Conservation (phyloP, 2,329 filamentous ascomycete species). For the Talaromyces sp. region DNA sequence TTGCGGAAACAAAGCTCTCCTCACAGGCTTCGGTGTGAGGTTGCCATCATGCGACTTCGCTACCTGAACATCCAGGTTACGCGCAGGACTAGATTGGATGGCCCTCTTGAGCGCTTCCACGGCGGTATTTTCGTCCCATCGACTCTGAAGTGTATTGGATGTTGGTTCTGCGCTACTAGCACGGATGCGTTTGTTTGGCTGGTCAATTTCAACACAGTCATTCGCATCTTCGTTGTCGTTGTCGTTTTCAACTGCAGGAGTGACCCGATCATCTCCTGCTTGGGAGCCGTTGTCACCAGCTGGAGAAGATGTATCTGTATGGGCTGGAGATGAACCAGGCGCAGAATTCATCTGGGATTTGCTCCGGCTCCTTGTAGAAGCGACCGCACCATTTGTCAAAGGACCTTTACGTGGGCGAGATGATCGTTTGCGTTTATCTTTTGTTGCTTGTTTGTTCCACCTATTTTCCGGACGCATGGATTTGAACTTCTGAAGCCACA, state of each 20-base stretch:
- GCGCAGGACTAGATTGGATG: slow-evolving; percentile 58
- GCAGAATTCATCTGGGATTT: slow-evolving; percentile 25
- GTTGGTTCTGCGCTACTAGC: slow-evolving; percentile 46
- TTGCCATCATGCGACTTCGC: slow-evolving; percentile 43
- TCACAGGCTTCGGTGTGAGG: slow-evolving; percentile 52
- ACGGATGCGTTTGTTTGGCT: slow-evolving; percentile 39
- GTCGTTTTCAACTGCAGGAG: slow-evolving; percentile 33
- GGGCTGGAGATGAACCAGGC: slow-evolving; percentile 37
- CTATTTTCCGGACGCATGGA: slow-evolving; percentile 74
- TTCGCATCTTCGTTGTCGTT: slow-evolving; percentile 24
- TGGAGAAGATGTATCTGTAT: slow-evolving; percentile 34
- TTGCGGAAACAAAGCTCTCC: slow-evolving; percentile 41
- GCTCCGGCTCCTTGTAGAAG: slow-evolving; percentile 29
- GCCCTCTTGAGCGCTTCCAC: slow-evolving; percentile 48
- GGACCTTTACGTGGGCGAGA: slow-evolving; percentile 33
- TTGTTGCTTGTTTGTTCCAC: slow-evolving; percentile 65
- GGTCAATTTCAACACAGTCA: slow-evolving; percentile 20
- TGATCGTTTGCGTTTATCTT: slow-evolving; percentile 37
- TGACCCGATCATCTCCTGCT: slow-evolving; percentile 28
- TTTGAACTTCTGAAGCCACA: slow-evolving; percentile 89
- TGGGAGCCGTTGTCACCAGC: slow-evolving; percentile 19
- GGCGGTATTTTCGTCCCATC: slow-evolving; percentile 36
- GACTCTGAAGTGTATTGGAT: slow-evolving; percentile 27
- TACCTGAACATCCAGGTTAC: slow-evolving; percentile 44
- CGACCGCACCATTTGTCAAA: slow-evolving; percentile 27